Base-by-base conservation (phyloP, 352 stramenopile species). In the Pythium rhizo-oryzae region DNA sequence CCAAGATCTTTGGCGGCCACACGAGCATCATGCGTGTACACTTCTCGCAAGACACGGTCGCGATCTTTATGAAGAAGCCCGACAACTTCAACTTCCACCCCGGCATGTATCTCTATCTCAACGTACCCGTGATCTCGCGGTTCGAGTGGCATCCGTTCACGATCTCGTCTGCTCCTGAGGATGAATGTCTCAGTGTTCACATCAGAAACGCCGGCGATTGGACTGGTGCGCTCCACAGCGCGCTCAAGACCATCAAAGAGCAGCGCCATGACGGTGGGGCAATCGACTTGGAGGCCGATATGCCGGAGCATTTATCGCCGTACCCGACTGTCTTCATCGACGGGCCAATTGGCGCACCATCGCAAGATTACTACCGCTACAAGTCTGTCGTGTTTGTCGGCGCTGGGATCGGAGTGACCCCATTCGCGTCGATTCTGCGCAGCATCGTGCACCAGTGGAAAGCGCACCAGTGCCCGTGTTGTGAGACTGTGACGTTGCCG, bases 101-200 rank as follows among this genome's bases (percentile, higher is more conserved):
- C 4, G 82, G 84, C 5, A 91, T 92, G 84, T 97, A 97, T 68
- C 78, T 91, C 35, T 96, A 88, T 61, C 51, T 97, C 19, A 92
- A 96, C 53, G 75, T 97, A 16, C 88, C 89, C 1, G 53, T 77
- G 19, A 80, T 97, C 66, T 93, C 86, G 9, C 68, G 79, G 46
- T 82, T 83, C 35, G 81, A 97, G 74, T 96, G 89, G 89, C 91
- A 97, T 77, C 89, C 91, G 35, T 97, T 97, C 70, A 96, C 85
- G 35, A 85, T 97, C 59, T 94, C 87, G n/a, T 94, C 84, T 5
- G 87, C 87, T 0, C 90, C 90, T 0, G 71, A 89, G 56, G 85
- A 96, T 62, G 67, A 78, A 9, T 85, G 82, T 47, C 51, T 92
- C 16, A 88, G 80, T 52, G 65, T 96, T 11, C 84, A 91, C 69